phyloP scores from a whole-genome alignment of 208 protist genomes.

The Wallacemonas sp. region DNA sequence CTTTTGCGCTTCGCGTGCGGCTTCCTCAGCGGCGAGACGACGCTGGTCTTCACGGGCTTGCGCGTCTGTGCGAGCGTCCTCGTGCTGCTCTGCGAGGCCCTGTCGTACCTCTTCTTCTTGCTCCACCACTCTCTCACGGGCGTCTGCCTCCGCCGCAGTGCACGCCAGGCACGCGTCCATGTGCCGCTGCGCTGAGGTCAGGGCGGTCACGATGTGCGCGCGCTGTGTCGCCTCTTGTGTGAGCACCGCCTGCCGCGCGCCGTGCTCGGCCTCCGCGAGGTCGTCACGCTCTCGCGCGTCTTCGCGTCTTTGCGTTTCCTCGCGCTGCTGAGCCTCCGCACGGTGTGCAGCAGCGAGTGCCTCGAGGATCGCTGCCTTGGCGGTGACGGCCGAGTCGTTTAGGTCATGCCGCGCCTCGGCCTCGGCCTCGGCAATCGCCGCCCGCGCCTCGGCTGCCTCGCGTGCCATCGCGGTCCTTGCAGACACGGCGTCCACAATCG shows the following conservation, averaged over 20 bases:
- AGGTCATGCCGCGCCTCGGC: slow-evolving; percentile 8
- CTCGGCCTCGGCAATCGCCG: not conserved
- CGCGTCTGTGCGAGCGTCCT: not conserved
- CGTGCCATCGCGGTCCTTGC: not conserved
- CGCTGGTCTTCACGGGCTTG: not conserved
- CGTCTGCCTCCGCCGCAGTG: too few relatives aligned
- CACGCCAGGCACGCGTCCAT: too few relatives aligned
- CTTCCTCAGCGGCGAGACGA: not conserved
- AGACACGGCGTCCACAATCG: not conserved
- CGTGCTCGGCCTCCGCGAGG: not conserved
- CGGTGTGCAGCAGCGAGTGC: not conserved
- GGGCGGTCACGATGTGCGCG: too few relatives aligned
- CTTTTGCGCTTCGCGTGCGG: not conserved
- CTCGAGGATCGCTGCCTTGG: not conserved
- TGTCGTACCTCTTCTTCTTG: not conserved
- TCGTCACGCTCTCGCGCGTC: not conserved
- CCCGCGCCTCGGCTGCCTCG: slow-evolving; percentile 8
- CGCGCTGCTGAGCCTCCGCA: not conserved
- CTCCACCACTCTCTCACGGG: not conserved
- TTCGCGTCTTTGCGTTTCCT: not conserved
- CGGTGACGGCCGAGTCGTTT: not conserved
- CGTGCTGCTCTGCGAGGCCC: not conserved
- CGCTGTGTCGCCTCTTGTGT: not conserved
- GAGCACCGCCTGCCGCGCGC: too few relatives aligned
- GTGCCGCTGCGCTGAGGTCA: too few relatives aligned